Base-by-base conservation (phyloP, 2,329 filamentous ascomycete species). In the Pseudogymnoascus destructans region DNA sequence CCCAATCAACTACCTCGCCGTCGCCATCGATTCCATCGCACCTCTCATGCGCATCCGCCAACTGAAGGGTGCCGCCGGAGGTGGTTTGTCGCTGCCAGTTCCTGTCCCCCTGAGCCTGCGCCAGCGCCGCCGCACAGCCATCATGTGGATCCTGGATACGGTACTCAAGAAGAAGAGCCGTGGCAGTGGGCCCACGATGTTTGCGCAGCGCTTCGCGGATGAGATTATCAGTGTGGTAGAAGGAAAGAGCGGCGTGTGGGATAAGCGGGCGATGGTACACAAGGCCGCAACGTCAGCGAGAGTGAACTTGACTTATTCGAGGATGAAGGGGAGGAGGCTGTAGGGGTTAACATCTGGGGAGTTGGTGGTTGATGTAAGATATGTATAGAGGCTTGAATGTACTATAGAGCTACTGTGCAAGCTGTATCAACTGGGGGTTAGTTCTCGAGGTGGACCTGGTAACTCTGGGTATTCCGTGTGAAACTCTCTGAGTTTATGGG, bases 11-110 rank as follows among this genome's bases (percentile, higher is more conserved):
- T 98, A 97, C 74, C 84, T 98, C 54, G 89, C 86, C 10, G 79
- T 95, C 30, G 90, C 91, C 30, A 84, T 98, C 67, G 93, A 98
- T 77, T 95, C 89, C 8, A 86, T 98, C 21, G 89, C 91, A 1
- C 93, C 93, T 8, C 79, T 98, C 13, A 76, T 98, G 67, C 85
- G 86, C 64, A 84, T 98, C 68, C 81, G 84, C 58, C 79, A 80
- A 61, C 80, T 89, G 66, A 82, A 82, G 67, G 90, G 89, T 64
- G 81, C 87, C 33, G 88, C 86, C 0, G 92, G 92, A 73, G 93
- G 93, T 75, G 93, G 93, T 71, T 79, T 82, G 33, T 81, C 89
- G 10, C 79, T 96, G 60, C 89, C 92, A 59, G 79, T 96, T 33
- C 93, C 93, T 0, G 77, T 85, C 19, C 92, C 93, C 1, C 76